Evolutionary conservation across 371 early-diverging fungal genomes (phyloP).

Genomic region (Actinomortierella wolfii): DNA sequence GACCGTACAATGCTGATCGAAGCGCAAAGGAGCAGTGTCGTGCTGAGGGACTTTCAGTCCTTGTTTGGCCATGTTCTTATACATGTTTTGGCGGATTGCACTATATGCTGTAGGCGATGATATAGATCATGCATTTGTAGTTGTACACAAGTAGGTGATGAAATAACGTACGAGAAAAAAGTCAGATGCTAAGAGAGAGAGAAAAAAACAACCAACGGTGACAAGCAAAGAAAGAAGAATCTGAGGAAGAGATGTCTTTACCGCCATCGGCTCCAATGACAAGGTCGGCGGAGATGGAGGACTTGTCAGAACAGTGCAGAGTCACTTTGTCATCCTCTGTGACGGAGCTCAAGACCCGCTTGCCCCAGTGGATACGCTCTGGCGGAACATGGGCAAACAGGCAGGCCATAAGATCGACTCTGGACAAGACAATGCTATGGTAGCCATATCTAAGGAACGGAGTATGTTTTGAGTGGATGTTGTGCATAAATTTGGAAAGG

Average conservation of each 20-base stretch:
- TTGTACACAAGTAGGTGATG: no score
- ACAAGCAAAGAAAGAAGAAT: no score
- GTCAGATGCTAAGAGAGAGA: no score
- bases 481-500: no score
- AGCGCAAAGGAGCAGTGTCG: conserved; percentile 31
- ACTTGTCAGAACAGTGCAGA: conserved; percentile 9
- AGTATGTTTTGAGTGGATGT: no score
- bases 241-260: no score
- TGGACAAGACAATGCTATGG: no score
- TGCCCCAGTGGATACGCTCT: conserved; percentile 5
- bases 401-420: conserved; percentile 5
- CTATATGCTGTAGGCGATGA: conserved; percentile 11
- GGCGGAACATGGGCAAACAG: conserved; percentile 11
- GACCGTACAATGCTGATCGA: conserved; percentile 42
- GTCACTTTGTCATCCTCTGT: conserved; percentile 11
- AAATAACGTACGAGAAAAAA: no score
- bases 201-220: no score
- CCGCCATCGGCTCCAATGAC: conserved; percentile 17
- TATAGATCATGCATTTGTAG: no score
- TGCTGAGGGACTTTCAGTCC: neutral
- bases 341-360: conserved; percentile 5
- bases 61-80: neutral
- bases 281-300: conserved; percentile 2
- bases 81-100: conserved; percentile 16
- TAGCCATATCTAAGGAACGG: no score